Evolutionary conservation across 129 eudicot genomes (phyloP).

Genomic region (sunflower (Helianthus annuus)): DNA sequence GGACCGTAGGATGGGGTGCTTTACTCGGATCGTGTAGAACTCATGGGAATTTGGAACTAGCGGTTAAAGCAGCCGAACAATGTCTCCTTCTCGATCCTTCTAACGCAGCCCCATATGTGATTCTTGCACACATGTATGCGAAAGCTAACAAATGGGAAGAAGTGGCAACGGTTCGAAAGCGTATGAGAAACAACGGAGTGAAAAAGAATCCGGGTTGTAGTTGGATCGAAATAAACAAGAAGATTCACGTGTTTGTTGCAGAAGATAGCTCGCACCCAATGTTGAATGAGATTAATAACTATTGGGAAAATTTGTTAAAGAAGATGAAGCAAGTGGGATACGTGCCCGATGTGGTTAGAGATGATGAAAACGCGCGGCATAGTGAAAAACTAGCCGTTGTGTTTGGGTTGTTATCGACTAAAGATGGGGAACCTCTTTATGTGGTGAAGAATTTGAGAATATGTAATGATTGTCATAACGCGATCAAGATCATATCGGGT

Average conservation of each 20-base stretch:
- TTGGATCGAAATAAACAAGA: conserved; percentile 77
- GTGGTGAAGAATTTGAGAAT: conserved; percentile 76
- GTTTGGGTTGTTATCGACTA: conserved; percentile 60
- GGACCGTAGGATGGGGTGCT: conserved; percentile 69
- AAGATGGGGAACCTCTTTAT: conserved; percentile 53
- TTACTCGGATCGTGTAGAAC: conserved; percentile 75
- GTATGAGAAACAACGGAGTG: conserved; percentile 54
- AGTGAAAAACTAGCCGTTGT: conserved; percentile 85
- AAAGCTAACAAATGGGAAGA: conserved; percentile 67
- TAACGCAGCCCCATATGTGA: conserved; percentile 76
- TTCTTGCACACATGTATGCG: conserved; percentile 69
- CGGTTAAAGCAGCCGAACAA: conserved; percentile 66
- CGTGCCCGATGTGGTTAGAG: conserved; percentile 56
- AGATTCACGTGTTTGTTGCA: conserved; percentile 74
- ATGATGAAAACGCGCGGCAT: conserved; percentile 56
- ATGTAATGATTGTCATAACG: conserved; percentile 85
- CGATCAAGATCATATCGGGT: conserved; percentile 57
- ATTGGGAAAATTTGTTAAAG: conserved; percentile 52
- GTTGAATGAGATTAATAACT: conserved; percentile 51
- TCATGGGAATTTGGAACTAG: conserved; percentile 60
- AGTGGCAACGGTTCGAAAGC: conserved; percentile 53
- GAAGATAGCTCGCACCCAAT: conserved; percentile 73
- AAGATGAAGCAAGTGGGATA: conserved; percentile 67
- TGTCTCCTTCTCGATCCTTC: conserved; percentile 58
- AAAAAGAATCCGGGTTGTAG: conserved; percentile 90